Evolutionary conservation across 2,329 filamentous ascomycete species (phyloP), one percentile per base, ranked within the genome.

Genomic region (Aurifilum marmelostoma): DNA sequence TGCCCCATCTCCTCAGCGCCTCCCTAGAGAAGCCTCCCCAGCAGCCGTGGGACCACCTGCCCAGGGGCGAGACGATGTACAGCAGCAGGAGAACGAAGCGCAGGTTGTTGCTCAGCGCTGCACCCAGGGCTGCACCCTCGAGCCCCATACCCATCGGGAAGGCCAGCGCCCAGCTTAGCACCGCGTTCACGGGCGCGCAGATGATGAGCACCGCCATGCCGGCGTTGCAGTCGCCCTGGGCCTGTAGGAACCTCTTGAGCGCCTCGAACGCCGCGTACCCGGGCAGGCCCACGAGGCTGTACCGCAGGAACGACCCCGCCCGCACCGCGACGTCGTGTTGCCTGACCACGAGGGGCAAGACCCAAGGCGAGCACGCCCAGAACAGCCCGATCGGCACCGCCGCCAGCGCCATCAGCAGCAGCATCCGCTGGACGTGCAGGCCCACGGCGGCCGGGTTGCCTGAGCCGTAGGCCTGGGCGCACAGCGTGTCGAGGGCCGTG

Each of bases 201-300:
- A 85, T 72, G 1, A 85, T 60, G 11, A 87, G 76, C 29, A 85
- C 79, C 11, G 79, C 77, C 73, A 86, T 79, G 18, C 80, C 83
- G 1, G 82, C 83, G 43, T 81, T 82, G 76, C 87, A 87, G 41
- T 85, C 78, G 1, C 85, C 85, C 71, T 87, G 85, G 0, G 85
- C 83, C 73, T 87, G 85, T 2, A 86, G 79, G 71, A 86, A 87
- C 0, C 85, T 79, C 73, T 87, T 88, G 1, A 83, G 78, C 0
- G 83, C 83, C 71, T 87, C 85, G 39, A 87, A 88, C 3, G 80
- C 80, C 1, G 83, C 84, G 67, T 86, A 87, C 2, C 84, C 85
- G 0, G 85, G 85, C 1, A 85, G 77, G 0, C 85, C 84, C 8
- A 85, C 74, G 1, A 87, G 76, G 54, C 83, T 81, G 43, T 84